A percentile compares a stretch with the other conserved stretches of the same genome.
Conservation (phyloP, 371 early-diverging fungal species). For the Syncephalastrum monosporum region DNA sequence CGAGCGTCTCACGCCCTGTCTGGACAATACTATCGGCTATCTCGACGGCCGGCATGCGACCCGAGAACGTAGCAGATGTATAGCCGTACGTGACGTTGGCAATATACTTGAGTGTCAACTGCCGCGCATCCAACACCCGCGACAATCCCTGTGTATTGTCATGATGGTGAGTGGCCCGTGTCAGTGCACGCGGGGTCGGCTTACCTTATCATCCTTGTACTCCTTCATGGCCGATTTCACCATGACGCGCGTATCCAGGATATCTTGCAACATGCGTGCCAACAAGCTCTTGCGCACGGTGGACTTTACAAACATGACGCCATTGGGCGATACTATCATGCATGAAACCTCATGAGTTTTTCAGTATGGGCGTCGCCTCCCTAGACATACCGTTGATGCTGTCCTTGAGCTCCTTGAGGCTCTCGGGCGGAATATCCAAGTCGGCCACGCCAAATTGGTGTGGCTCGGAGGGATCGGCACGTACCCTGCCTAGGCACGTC, state of each 20-base stretch:
- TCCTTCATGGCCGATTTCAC: constrained; percentile 82
- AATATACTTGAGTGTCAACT: constrained; percentile 82
- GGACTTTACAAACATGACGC: constrained; percentile 78
- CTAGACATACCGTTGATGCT: constrained; percentile 56
- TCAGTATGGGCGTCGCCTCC: not conserved
- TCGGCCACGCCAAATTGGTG: constrained; percentile 46
- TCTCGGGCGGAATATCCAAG: constrained; percentile 31
- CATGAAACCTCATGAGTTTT: not conserved
- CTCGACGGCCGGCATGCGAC: constrained; percentile 89
- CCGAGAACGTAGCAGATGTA: constrained; percentile 80
- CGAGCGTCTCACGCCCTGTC: constrained; percentile 80
- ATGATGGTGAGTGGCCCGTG: not conserved
- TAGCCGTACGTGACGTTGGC: constrained; percentile 95
- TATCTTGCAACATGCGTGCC: constrained; percentile 79
- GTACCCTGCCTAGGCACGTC: constrained; percentile 74
- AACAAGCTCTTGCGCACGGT: constrained; percentile 73
- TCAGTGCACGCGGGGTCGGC: not conserved
- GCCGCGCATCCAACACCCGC: constrained; percentile 72
- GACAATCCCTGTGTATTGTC: constrained; percentile 23
- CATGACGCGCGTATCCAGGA: constrained; percentile 88
- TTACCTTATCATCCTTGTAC: constrained; percentile 60
- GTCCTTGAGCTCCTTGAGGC: constrained; percentile 60
- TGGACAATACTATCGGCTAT: constrained; percentile 91
- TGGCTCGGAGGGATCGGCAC: constrained; percentile 32
- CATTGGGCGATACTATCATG: constrained; percentile 76